phyloP scores from a whole-genome alignment of 1,139 yeast species.

The Lodderomyces margitis region DNA sequence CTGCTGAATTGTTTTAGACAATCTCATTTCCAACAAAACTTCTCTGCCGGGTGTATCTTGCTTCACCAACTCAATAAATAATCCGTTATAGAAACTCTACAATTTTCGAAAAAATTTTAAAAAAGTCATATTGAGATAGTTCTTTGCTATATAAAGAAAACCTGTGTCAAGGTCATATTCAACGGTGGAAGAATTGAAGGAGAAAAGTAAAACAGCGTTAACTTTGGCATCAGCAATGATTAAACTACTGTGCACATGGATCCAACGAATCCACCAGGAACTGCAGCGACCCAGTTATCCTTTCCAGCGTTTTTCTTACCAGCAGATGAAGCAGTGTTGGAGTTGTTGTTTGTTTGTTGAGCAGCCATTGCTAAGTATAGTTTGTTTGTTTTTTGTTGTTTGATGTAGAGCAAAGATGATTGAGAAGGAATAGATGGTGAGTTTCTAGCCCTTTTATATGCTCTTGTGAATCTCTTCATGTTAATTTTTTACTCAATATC shows the following conservation, averaged over 20 bases:
- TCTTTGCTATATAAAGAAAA: not conserved
- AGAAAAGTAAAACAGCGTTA: not conserved
- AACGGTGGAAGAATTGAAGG: not conserved
- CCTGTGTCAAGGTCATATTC: not conserved
- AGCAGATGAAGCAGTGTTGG: conserved; percentile 1
- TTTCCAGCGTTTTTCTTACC: conserved; percentile 3
- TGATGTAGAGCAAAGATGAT: not conserved
- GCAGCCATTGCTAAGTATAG: conserved; percentile 5
- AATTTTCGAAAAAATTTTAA: not conserved
- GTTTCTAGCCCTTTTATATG: not conserved
- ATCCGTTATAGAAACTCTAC: too few species aligned
- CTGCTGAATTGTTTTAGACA: too few species aligned
- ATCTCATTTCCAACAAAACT: too few species aligned
- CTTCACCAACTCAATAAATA: too few species aligned
- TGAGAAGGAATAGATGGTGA: too few species aligned
- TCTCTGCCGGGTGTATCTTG: too few species aligned
- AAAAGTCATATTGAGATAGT: not conserved
- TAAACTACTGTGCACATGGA: conserved; percentile 4
- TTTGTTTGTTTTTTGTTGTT: not conserved
- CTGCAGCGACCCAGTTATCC: conserved; percentile 4
- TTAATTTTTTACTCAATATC: too few species aligned
- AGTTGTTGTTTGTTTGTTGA: conserved; percentile 7
- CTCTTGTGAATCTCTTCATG: not conserved
- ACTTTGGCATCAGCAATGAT: not conserved
- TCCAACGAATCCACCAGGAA: conserved; percentile 4